Evolutionary conservation across 2,329 filamentous ascomycete species (phyloP).

Genomic region (Botryotinia calthae): DNA sequence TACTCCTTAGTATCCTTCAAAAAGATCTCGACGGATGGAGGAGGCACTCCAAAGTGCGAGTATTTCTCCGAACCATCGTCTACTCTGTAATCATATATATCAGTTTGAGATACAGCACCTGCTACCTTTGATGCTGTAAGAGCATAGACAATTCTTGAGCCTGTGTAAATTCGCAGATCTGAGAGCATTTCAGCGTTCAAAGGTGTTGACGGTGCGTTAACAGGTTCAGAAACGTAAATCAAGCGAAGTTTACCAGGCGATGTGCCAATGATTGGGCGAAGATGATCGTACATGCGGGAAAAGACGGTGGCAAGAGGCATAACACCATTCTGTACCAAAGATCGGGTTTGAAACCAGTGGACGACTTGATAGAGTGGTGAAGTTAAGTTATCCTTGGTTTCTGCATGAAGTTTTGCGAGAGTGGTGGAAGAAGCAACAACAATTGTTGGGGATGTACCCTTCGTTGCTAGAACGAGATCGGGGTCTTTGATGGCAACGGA

Average conservation of each 20-base stretch:
- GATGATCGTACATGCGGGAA: slow-evolving; percentile 58
- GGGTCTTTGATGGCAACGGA: slow-evolving; percentile 75
- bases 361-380: slow-evolving; percentile 64
- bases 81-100: slow-evolving; percentile 80
- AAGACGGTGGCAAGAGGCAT: slow-evolving; percentile 67
- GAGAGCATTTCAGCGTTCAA: slow-evolving; percentile 70
- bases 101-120: slow-evolving; percentile 83
- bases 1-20: slow-evolving; percentile 60
- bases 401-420: slow-evolving; percentile 64
- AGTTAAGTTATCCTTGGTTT: slow-evolving; percentile 57
- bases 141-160: slow-evolving; percentile 79
- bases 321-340: slow-evolving; percentile 66
- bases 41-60: slow-evolving; percentile 77
- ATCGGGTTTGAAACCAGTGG: slow-evolving; percentile 69
- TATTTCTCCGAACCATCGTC: slow-evolving; percentile 41
- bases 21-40: slow-evolving; percentile 76
- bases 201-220: slow-evolving; percentile 58
- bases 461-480: slow-evolving; percentile 70
- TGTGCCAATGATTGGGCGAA: slow-evolving; percentile 57
- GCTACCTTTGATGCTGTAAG: slow-evolving; percentile 80
- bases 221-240: slow-evolving; percentile 74
- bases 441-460: slow-evolving; percentile 75
- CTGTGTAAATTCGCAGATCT: slow-evolving; percentile 77
- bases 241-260: slow-evolving; percentile 74
- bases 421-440: slow-evolving; percentile 75